Evolutionary conservation across 2,329 filamentous ascomycete species (phyloP), one percentile per base, ranked within the genome.

Genomic region (Dothistroma pini): DNA sequence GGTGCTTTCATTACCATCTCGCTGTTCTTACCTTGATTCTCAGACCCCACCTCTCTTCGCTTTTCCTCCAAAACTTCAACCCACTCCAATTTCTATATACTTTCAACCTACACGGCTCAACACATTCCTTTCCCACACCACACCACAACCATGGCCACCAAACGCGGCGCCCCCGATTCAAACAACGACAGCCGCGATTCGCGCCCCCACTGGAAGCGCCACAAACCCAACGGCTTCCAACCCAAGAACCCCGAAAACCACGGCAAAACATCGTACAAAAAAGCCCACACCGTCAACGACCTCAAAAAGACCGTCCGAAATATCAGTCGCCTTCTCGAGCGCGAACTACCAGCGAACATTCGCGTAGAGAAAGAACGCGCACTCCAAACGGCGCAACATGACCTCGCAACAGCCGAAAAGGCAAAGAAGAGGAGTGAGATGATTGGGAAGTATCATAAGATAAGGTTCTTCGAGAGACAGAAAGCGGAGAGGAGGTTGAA

Each of bases 401-500:
- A 89, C 69, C 79, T 93, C 61, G 80, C 76, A 4, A 81, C 84
- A 64, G 80, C 83, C 53, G 78, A 84, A 61, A 80, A 82, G 61
- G 85, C 86, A 69, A 87, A 86, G 76, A 82, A 81, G 71, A 82
- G 85, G 66, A 82, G 82, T 68, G 81, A 85, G 61, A 90, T 93
- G 84, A 91, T 93, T 64, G 81, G 81, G 55, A 89, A 87, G 74
- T 95, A 92, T 69, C 90, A 93, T 74, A 93, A 91, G 84, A 85
- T 93, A 55, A 81, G 90, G 31, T 95, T 95, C 73, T 93, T 93
- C 75, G 90, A 90, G 89, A 83, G 88, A 53, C 87, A 90, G 75
- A 92, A 91, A 75, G 89, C 89, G 31, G 82, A 82, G 55, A 81
- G 89, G 60, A 79, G 86, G 48, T 78, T 86, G 56, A 92, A 89